Base-by-base conservation (phyloP, 371 early-diverging fungal genomes). In the Syncephalastrum racemosum region DNA sequence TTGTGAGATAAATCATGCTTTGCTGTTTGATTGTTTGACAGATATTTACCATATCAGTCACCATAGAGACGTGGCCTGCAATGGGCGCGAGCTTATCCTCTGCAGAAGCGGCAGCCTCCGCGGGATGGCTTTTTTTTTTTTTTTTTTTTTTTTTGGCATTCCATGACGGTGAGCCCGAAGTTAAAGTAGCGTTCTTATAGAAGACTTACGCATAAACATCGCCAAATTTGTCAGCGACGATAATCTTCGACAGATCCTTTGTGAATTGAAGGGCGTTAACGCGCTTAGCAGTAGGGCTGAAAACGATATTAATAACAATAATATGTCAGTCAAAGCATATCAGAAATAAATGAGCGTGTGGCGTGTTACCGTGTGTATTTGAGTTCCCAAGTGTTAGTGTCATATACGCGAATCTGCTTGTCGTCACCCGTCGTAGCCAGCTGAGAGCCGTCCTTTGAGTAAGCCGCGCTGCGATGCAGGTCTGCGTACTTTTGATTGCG, bases 141-240 rank as follows among this genome's bases (percentile, higher is more conserved):
- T 39, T 24, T 43, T 47, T 45, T n/a, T 22, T n/a, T 23, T 22
- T 41, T n/a, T n/a, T n/a, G n/a, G n/a, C 27, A 27, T 31, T 31
- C 12, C 10, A 31, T 10, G 12, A 31, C 12, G 36, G 0, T 31
- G 36, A 31, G 10, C 8, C 12, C 10, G 36, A 27, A 27, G 27
- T 7, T 36, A 42, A 45, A 5, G 44, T 15, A 20, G n/a, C n/a
- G n/a, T 16, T 2, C n/a, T 4, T 14, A 5, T n/a, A 8, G 12
- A 50, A 27, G 41, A 23, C 53, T 55, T 81, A 89, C 85, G 86
- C 74, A 67, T 92, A 90, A 20, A 92, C 89, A 78, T 98, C 98
- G 15, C 98, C 98, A 79, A 94, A 95, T 71, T 96, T 96, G 73
- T 98, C 98, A n/a, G 88, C 96, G 7, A 86, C 82, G 10, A 94